A percentile compares a stretch with the other conserved stretches of the same genome.
These are phyloP conservation scores for Fomitopsis pinicola DNA, from an alignment of 1,284 basidiomycete species.

Conservation along the genomic window DNA sequence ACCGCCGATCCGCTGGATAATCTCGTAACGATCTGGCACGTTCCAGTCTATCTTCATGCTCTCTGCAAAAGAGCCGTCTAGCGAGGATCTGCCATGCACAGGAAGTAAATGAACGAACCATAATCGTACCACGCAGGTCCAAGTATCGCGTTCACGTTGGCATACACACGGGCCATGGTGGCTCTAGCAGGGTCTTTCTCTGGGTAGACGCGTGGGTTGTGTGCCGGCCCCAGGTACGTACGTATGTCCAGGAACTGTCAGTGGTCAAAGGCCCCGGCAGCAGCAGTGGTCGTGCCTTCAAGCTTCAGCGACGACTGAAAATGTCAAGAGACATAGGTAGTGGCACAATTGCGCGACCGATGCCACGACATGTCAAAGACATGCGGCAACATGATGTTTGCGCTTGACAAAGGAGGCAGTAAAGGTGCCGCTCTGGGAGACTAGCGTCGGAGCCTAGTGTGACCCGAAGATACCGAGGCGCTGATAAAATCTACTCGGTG, in stretches of 20 bases:
- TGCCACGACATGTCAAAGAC: neutral
- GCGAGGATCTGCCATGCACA: neutral
- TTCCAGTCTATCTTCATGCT: constrained; percentile 81
- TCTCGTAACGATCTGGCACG: constrained; percentile 97
- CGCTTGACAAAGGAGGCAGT: neutral
- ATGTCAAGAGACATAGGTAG: neutral
- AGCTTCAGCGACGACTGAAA: neutral
- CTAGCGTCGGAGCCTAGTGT: neutral
- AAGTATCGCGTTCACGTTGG: constrained; percentile 65
- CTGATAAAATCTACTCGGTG: neutral
- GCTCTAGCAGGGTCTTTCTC: neutral
- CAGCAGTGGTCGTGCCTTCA: neutral
- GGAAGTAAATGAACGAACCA: constrained; percentile 37
- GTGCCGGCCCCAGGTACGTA: neutral
- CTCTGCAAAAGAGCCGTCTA: constrained; percentile 36
- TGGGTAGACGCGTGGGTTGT: neutral
- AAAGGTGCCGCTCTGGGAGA: neutral
- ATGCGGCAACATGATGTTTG: neutral
- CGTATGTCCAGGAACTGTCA: neutral
- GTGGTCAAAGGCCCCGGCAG: neutral
- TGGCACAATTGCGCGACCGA: neutral
- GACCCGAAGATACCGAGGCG: neutral
- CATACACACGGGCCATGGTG: constrained; percentile 56
- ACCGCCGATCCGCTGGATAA: constrained; percentile 94
- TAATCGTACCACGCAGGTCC: constrained; percentile 81